Percentiles rank a stretch among this genome's conserved stretches.
Evolutionary conservation across 2,329 filamentous ascomycete genomes (phyloP).

Genomic region (Xenoacremonium recifei): DNA sequence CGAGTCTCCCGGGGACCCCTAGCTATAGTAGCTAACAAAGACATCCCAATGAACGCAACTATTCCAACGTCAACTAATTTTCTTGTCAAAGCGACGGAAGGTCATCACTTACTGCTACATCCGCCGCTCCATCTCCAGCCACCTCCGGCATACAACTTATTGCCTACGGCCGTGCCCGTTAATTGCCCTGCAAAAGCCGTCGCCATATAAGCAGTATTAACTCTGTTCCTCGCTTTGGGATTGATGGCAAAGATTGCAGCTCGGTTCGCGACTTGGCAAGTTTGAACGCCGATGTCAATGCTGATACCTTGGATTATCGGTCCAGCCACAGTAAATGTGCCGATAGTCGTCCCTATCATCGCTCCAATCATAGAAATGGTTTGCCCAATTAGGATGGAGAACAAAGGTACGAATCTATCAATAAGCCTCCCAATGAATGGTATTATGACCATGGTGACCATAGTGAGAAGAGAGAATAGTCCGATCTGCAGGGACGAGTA

Average conservation of each 20-base stretch:
- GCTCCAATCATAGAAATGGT: conserved; percentile 59
- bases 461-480: conserved; percentile 75
- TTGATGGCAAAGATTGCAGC: conserved; percentile 69
- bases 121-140: conserved; percentile 50
- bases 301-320: conserved; percentile 71
- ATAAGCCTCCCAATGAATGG: conserved; percentile 69
- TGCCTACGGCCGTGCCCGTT: conserved; percentile 63
- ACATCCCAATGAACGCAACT: conserved; percentile 25
- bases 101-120: conserved; percentile 28
- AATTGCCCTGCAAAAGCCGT: conserved; percentile 73
- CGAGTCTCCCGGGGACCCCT: conserved; percentile 30
- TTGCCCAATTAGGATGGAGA: conserved; percentile 64
- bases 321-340: conserved; percentile 64
- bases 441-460: conserved; percentile 64
- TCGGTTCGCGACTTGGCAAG: conserved; percentile 71
- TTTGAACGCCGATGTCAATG: conserved; percentile 71
- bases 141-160: conserved; percentile 49
- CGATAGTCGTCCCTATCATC: conserved; percentile 66
- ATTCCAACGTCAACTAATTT: too few species aligned
- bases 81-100: too few species aligned
- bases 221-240: conserved; percentile 67
- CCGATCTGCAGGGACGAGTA: conserved; percentile 70
- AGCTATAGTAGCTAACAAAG: conserved; percentile 27
- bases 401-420: conserved; percentile 66
- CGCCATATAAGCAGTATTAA: conserved; percentile 84